A percentile compares a stretch with the other conserved stretches of the same genome.
Evolutionary conservation across 1,139 yeast genomes (phyloP).

Genomic region (Pichia sp.): DNA sequence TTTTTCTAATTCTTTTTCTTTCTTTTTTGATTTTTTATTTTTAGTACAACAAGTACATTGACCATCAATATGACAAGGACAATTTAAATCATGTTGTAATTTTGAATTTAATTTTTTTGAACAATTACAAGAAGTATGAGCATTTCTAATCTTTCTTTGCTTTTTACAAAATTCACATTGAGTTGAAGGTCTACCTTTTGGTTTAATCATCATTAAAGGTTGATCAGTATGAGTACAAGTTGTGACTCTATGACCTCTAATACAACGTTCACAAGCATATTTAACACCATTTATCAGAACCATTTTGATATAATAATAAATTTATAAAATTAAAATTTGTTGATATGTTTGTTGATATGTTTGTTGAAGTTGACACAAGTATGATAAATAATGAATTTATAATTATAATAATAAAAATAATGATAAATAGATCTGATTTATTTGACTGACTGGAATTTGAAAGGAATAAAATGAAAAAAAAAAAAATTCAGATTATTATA

Average conservation of each 20-base stretch:
- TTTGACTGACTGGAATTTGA: no score
- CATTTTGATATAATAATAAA: constrained; percentile 38
- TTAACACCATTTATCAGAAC: constrained; percentile 86
- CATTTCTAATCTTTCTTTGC: constrained; percentile 60
- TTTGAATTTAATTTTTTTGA: constrained; percentile 40
- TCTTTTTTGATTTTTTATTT: constrained; percentile 19
- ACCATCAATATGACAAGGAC: constrained; percentile 45
- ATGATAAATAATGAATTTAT: no score
- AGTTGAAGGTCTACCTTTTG: constrained; percentile 92
- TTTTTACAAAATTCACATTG: constrained; percentile 88
- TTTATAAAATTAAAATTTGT: no score
- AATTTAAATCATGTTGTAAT: constrained; percentile 40
- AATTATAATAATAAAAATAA: no score
- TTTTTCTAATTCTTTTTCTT: constrained; percentile 12
- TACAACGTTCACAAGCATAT: constrained; percentile 94
- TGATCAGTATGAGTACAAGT: constrained; percentile 90
- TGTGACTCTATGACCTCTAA: constrained; percentile 92
- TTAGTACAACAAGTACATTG: constrained; percentile 55
- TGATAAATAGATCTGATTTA: no score
- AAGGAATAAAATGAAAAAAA: no score
- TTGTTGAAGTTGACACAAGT: no score
- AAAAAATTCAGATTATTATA: no score
- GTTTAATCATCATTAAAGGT: constrained; percentile 87
- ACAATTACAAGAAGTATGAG: constrained; percentile 73
- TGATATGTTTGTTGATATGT: no score